Evolutionary conservation across 2,329 filamentous ascomycete species (phyloP), one percentile per base, ranked within the genome.

Genomic region (Calonectria pseudoturangicola): DNA sequence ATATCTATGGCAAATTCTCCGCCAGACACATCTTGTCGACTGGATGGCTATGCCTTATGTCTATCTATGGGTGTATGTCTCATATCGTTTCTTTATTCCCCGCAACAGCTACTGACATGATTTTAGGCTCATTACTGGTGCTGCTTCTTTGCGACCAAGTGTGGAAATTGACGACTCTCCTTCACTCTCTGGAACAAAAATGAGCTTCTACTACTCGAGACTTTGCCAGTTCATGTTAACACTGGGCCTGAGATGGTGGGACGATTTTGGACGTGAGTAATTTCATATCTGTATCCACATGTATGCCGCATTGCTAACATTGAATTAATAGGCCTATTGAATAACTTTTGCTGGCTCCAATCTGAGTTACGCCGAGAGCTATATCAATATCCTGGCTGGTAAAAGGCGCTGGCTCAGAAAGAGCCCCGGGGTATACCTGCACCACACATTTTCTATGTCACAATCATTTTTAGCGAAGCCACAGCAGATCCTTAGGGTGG

Each of bases 181-280:
- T 33, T 68, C 51, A 41, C 33, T 68, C 18, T 60, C 66, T 7
- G 66, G 56, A 1, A 58, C 66, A 7, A 60, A 58, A 30, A 68
- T 45, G 30, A 68, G 66, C n/a, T 68, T 68, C 28, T 68, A 41
- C 41, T 68, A 68, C n/a, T 68, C 66, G 8, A 43, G 66, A 12
- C 43, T 68, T 8, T 68, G 66, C 43, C 66, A 68, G 16, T 68
- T 68, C 43, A 68, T 68, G 66, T 25, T 68, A 43, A 68, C 66
- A 3, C 41, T 68, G 25, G 66, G 66, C 8, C 8, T 68, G n/a
- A 39, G 66, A 25, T 68, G 66, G 66, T 60, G 66, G 66, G 66
- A 68, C 12, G 66, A 68, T 41, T 68, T 68, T 36, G 66, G 66
- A 25, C 36, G 66, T 68, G 18, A 50, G 66, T 36, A 36, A 36